A percentile compares a stretch with the other conserved stretches of the same genome.
Evolutionary conservation across 169 alveolate species (phyloP).

Genomic region (Theileria annulata): DNA sequence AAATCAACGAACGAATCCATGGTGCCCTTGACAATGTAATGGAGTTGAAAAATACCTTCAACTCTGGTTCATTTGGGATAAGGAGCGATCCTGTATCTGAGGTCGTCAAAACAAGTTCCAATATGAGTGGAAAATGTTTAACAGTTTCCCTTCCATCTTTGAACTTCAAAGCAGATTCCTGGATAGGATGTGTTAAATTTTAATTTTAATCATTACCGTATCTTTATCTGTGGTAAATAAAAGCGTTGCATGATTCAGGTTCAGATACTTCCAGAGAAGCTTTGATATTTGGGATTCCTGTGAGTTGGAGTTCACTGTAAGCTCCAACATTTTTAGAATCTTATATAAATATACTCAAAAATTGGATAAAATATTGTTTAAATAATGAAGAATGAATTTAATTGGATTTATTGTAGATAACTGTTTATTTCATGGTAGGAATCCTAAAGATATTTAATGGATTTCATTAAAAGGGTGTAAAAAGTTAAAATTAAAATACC

Average conservation of each 20-base stretch:
- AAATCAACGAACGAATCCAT: conserved; percentile 61
- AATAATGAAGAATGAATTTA: neutral
- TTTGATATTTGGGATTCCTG: conserved; percentile 18
- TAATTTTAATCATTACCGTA: neutral
- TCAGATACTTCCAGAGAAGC: conserved; percentile 18
- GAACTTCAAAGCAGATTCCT: conserved; percentile 19
- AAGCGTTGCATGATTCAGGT: conserved; percentile 2
- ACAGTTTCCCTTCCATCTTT: conserved; percentile 25
- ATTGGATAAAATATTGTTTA: neutral
- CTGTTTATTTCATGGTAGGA: neutral
- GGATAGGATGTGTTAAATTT: neutral
- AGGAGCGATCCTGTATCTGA: conserved; percentile 33
- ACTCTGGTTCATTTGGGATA: conserved; percentile 33
- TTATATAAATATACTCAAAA: neutral
- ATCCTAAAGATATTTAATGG: neutral
- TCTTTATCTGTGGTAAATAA: conserved; percentile 1
- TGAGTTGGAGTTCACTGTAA: conserved; percentile 4
- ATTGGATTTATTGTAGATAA: neutral
- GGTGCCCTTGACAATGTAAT: conserved; percentile 10
- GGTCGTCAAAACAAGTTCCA: conserved; percentile 24
- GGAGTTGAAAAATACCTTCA: conserved; percentile 10
- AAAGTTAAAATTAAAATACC: neutral
- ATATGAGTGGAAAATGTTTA: conserved; percentile 39
- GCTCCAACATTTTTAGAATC: conserved; percentile 7
- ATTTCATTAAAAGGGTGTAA: neutral